phyloP scores from a whole-genome alignment of 768 basidiomycete genomes.

The Russula dissimulans region DNA sequence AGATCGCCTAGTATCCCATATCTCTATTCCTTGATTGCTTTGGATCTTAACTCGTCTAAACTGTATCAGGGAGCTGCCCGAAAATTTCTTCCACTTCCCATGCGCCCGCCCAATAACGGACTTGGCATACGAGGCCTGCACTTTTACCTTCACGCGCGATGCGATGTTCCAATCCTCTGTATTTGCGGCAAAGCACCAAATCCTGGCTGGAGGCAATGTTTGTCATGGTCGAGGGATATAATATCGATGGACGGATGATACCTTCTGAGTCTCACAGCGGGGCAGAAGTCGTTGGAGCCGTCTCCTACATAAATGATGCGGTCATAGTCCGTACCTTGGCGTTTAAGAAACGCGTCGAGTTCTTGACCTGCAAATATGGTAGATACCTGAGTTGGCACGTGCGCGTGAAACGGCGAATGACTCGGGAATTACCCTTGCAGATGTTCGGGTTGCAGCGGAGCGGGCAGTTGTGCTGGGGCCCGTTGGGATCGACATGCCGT shows the following conservation, averaged over 20 bases:
- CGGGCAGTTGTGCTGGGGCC: constrained; percentile 72
- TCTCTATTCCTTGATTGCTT: not conserved
- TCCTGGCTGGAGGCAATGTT: constrained; percentile 54
- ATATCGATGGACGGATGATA: constrained; percentile 27
- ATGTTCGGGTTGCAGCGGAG: constrained; percentile 93
- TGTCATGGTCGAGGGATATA: not conserved
- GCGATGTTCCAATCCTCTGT: constrained; percentile 69
- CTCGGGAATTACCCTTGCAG: constrained; percentile 70
- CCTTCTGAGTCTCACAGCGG: constrained; percentile 71
- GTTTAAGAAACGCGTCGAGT: constrained; percentile 67
- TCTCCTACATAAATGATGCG: constrained; percentile 89
- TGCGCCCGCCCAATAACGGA: constrained; percentile 85
- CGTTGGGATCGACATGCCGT: constrained; percentile 65
- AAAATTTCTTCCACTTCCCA: constrained; percentile 95
- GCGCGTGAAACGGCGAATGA: not conserved
- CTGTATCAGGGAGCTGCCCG: constrained; percentile 10
- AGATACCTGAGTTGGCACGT: not conserved
- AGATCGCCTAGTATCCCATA: not conserved
- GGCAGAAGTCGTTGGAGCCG: constrained; percentile 93
- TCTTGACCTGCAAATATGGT: constrained; percentile 60
- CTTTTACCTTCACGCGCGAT: constrained; percentile 62
- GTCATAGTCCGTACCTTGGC: constrained; percentile 55
- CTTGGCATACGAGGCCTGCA: constrained; percentile 57
- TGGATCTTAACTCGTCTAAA: not conserved
- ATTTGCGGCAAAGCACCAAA: constrained; percentile 66